Evolutionary conservation across 352 stramenopile genomes (phyloP), one percentile per base, ranked within the genome.

Genomic region (Pythium rishiriense): DNA sequence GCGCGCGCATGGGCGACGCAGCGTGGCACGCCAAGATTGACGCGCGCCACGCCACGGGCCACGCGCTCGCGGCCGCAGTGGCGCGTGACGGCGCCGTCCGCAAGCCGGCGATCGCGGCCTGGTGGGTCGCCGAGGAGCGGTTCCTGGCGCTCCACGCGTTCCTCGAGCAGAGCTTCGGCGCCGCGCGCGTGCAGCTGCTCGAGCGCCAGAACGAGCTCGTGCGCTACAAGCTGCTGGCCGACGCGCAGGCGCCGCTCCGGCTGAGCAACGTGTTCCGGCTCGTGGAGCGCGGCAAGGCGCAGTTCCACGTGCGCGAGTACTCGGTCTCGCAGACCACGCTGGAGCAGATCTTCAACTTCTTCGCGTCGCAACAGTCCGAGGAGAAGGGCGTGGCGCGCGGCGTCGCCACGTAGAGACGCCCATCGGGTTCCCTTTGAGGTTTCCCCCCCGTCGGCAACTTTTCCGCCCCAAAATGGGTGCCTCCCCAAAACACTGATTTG

Each of bases 291-390:
- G 58, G 52, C 0, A 88, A 83, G 29, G 19, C 49, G 0, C 37
- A 59, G 14, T 62, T 88, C 19, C 28, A 26, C 11, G 75, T 97
- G 31, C 61, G 79, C 22, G 83, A 95, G 62, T 97, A 97, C 68
- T 86, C 70, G 22, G 68, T 97, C 46, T 76, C 79, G 7, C 88
- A 96, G 70, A 91, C 83, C 21, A 91, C 78, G 33, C 74, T 97
- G 29, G 89, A 97, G 62, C 79, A 91, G 52, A 91, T 97, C 46
- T 97, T 97, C 75, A 94, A 96, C 63, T 26, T 70, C 24, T 96
- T 97, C 50, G 89, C 89, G 41, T 45, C 49, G 19, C 61, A 81
- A 42, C 70, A 81, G 39, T 22, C 70, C 19, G 64, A 81, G 33
- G 70, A 78, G 46, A 58, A 67, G 26, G 57, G 29, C 24, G 47